Evolutionary conservation across 2,329 filamentous ascomycete genomes (phyloP).

Genomic region (Thyridium curvatum): DNA sequence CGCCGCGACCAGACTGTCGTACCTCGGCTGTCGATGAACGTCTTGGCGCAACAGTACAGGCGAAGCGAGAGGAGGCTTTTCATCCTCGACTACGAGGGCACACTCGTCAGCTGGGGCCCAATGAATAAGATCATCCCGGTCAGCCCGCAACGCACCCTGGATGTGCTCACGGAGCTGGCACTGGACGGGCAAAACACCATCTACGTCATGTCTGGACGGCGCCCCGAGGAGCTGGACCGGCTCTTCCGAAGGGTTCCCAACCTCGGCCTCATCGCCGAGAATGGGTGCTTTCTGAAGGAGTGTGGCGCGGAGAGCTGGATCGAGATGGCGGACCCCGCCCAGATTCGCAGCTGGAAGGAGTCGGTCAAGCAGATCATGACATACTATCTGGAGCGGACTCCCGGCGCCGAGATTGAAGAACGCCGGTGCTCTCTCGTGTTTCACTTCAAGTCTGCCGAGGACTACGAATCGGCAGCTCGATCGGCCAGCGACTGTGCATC

Average conservation of each 20-base stretch:
- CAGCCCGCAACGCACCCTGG: slow-evolving; percentile 76
- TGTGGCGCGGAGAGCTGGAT: slow-evolving; percentile 65
- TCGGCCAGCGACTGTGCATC: slow-evolving; percentile 86
- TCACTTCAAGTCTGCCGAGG: slow-evolving; percentile 78
- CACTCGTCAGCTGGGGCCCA: slow-evolving; percentile 79
- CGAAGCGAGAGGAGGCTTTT: slow-evolving; percentile 66
- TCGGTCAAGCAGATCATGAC: slow-evolving; percentile 76
- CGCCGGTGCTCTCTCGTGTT: slow-evolving; percentile 89
- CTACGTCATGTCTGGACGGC: slow-evolving; percentile 89
- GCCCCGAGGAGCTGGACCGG: slow-evolving; percentile 80
- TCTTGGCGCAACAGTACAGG: slow-evolving; percentile 61
- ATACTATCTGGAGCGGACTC: slow-evolving; percentile 86
- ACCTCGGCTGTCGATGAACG: slow-evolving; percentile 69
- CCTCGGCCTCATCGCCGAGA: slow-evolving; percentile 87
- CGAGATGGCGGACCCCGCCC: slow-evolving; percentile 65
- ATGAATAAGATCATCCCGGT: slow-evolving; percentile 79
- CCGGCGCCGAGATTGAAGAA: slow-evolving; percentile 82
- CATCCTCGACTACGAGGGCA: slow-evolving; percentile 91
- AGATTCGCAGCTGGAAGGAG: slow-evolving; percentile 73
- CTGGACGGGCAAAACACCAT: slow-evolving; percentile 77
- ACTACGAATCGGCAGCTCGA: slow-evolving; percentile 66
- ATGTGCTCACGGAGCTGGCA: slow-evolving; percentile 75
- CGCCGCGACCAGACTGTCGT: slow-evolving; percentile 79
- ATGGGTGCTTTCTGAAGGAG: slow-evolving; percentile 83
- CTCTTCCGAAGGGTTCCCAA: slow-evolving; percentile 79